Conservation (phyloP, 768 basidiomycete species). For the Auricularia sp. region DNA sequence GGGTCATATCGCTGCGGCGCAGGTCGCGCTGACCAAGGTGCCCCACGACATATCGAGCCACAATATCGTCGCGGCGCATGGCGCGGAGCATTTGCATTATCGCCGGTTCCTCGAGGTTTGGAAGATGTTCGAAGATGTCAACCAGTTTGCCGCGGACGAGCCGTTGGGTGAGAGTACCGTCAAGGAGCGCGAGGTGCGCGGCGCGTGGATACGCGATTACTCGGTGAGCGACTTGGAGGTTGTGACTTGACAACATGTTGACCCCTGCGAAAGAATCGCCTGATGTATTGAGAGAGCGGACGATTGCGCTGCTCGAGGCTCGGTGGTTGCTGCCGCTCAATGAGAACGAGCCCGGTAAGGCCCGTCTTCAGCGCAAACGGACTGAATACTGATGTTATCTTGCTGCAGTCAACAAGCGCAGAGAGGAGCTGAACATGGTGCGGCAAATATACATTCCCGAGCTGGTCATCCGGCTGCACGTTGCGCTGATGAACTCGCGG, state of each 20-base stretch:
- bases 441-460: constrained; percentile 86
- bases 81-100: constrained; percentile 58
- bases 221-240: constrained; percentile 29
- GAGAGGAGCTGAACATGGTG: constrained; percentile 60
- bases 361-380: not conserved
- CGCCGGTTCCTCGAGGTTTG: constrained; percentile 70
- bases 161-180: constrained; percentile 39
- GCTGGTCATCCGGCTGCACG: constrained; percentile 76
- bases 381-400: not conserved
- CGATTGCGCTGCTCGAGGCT: constrained; percentile 60
- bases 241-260: not conserved
- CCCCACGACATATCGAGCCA: constrained; percentile 48
- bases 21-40: constrained; percentile 45
- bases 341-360: constrained; percentile 19
- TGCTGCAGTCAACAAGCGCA: not conserved
- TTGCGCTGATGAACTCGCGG: constrained; percentile 55
- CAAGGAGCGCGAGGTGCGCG: constrained; percentile 46
- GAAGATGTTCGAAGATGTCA: constrained; percentile 19
- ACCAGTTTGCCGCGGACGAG: constrained; percentile 8
- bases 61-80: constrained; percentile 7
- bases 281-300: constrained; percentile 56
- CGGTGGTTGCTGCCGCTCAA: constrained; percentile 65
- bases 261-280: constrained; percentile 20
- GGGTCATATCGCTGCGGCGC: constrained; percentile 66
- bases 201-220: constrained; percentile 57